These are phyloP conservation scores for Aspergillus sp. DNA, from an alignment of 2,329 filamentous ascomycete genomes.

Conservation along the genomic window DNA sequence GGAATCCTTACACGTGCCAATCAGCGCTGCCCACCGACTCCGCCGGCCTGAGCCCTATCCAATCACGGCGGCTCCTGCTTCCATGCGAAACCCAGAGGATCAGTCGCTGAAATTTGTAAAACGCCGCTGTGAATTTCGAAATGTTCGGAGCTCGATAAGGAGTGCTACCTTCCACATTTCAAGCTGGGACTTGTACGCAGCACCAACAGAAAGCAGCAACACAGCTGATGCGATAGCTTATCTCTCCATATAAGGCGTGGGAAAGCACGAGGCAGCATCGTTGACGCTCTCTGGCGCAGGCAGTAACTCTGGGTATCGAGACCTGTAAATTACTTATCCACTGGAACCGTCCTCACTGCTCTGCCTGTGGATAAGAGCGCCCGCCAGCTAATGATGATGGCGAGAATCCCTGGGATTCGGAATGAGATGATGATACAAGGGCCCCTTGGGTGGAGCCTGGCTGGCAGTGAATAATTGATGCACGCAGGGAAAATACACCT, in stretches of 20 bases:
- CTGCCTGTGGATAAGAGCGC: conserved; percentile 2
- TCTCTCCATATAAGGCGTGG: background rate
- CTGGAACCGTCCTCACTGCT: background rate
- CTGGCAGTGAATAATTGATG: conserved; percentile 18
- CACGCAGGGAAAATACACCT: conserved; percentile 20
- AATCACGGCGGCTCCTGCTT: conserved; percentile 29
- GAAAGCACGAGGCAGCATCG: background rate
- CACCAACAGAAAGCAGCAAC: background rate
- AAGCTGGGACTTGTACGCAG: background rate
- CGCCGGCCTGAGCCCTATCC: conserved; percentile 27
- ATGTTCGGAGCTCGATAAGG: background rate
- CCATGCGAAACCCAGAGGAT: conserved; percentile 26
- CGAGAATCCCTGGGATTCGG: conserved; percentile 43
- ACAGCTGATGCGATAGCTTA: background rate
- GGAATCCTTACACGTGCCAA: conserved; percentile 27
- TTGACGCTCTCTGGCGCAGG: background rate
- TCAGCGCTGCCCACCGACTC: conserved; percentile 15
- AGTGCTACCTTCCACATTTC: background rate
- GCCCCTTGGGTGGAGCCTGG: conserved; percentile 31
- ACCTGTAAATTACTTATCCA: conserved; percentile 10
- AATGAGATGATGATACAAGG: conserved; percentile 34
- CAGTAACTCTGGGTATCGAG: background rate
- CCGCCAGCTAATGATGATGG: conserved; percentile 29
- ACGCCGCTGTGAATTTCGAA: background rate
- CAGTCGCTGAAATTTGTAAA: conserved; percentile 10